Conservation (phyloP, 1,139 yeast genomes). For the Magnusiomyces magnusii region DNA sequence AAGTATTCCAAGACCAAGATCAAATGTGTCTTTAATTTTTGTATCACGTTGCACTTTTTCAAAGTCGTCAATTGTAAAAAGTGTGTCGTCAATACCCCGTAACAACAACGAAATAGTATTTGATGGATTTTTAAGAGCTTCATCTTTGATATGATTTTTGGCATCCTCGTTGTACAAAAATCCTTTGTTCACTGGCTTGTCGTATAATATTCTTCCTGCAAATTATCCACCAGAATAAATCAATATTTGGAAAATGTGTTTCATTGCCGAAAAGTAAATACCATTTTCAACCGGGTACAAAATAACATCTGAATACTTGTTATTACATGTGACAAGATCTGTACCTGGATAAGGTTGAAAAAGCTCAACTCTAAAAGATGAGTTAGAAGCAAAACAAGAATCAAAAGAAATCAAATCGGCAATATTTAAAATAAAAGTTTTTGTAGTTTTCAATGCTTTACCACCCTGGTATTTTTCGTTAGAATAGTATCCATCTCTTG, state of each 20-base stretch:
- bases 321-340: slow-evolving; percentile 35
- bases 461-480: slow-evolving; percentile 44
- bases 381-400: too few species aligned
- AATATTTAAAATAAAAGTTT: slow-evolving; percentile 88
- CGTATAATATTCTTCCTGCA: slow-evolving; percentile 51
- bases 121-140: slow-evolving; percentile 26
- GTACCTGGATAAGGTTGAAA: slow-evolving; percentile 65
- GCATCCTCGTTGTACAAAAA: slow-evolving; percentile 44
- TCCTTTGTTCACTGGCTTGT: slow-evolving; percentile 52
- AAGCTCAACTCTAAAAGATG: slow-evolving; percentile 64
- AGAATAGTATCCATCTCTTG: slow-evolving; percentile 54
- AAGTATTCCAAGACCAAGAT: slow-evolving; percentile 12
- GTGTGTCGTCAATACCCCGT: slow-evolving; percentile 36
- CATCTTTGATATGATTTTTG: slow-evolving; percentile 31
- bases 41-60: slow-evolving; percentile 17
- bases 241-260: slow-evolving; percentile 73
- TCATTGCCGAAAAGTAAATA: slow-evolving; percentile 43
- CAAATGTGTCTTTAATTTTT: slow-evolving; percentile 16
- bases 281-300: slow-evolving; percentile 44
- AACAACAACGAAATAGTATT: slow-evolving; percentile 39
- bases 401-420: too few species aligned
- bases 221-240: slow-evolving; percentile 56
- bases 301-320: too few species aligned
- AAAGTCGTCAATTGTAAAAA: slow-evolving; percentile 29
- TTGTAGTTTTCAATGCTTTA: slow-evolving; percentile 45